Percentiles rank a stretch among this genome's conserved stretches.
Evolutionary conservation across 495 filamentous ascomycete genomes (phyloP).

Genomic region (Penicillium pancosmium): DNA sequence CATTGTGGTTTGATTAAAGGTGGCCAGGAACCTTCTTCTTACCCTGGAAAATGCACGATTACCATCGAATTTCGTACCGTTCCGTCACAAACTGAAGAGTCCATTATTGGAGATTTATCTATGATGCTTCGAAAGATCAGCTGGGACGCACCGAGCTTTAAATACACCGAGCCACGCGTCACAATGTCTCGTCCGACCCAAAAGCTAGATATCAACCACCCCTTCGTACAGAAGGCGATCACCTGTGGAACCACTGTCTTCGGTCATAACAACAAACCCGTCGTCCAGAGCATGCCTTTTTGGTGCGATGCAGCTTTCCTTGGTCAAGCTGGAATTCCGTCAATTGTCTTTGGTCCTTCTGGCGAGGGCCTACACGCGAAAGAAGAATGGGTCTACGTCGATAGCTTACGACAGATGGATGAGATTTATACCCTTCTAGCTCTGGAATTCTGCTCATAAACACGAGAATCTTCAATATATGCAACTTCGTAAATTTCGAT

Average conservation of each 20-base stretch:
- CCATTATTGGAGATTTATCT: constrained; percentile 33
- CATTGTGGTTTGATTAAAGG: constrained; percentile 51
- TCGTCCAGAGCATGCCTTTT: constrained; percentile 30
- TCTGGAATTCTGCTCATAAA: constrained; percentile 29
- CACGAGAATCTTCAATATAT: not conserved
- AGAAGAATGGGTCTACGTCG: constrained; percentile 48
- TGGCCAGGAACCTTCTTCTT: constrained; percentile 51
- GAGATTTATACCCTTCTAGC: constrained; percentile 27
- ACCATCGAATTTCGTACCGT: constrained; percentile 50
- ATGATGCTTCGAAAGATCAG: constrained; percentile 24
- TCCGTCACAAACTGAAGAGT: constrained; percentile 35
- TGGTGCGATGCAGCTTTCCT: constrained; percentile 52
- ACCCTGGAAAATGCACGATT: constrained; percentile 44
- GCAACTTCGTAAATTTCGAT: too few species aligned
- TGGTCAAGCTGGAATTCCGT: constrained; percentile 39
- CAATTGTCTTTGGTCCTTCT: constrained; percentile 44
- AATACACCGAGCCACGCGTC: constrained; percentile 30
- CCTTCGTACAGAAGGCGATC: constrained; percentile 32
- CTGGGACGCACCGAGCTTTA: constrained; percentile 28
- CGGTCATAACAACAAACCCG: constrained; percentile 13
- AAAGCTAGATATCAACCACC: constrained; percentile 35
- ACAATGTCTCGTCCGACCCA: constrained; percentile 39
- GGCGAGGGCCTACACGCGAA: constrained; percentile 48
- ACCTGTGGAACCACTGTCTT: constrained; percentile 22
- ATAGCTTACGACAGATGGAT: constrained; percentile 34